These are phyloP conservation scores for Pythium scleroteichum DNA, from an alignment of 352 stramenopile species.

Conservation along the genomic window DNA sequence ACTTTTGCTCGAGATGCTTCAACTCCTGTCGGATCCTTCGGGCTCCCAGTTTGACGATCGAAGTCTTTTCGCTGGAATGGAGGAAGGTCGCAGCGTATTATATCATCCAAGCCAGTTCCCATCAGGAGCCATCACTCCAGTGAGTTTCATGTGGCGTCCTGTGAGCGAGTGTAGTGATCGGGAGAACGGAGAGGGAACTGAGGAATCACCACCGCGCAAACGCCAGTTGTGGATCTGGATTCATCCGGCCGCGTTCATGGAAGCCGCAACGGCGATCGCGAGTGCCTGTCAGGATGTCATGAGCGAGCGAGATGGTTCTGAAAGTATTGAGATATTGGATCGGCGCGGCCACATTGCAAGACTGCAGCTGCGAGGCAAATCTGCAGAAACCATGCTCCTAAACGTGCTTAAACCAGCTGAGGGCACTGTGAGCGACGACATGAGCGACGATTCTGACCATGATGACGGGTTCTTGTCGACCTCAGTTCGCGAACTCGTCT, in stretches of 20 bases:
- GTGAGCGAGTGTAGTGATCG: constrained; percentile 31
- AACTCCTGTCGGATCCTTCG: constrained; percentile 64
- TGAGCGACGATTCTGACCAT: constrained; percentile 38
- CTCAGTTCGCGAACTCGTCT: not conserved
- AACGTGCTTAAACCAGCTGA: constrained; percentile 6
- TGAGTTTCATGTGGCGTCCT: constrained; percentile 78
- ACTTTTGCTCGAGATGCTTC: constrained; percentile 57
- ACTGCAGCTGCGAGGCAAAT: constrained; percentile 64
- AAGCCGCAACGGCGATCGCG: constrained; percentile 60
- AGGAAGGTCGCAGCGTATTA: constrained; percentile 57
- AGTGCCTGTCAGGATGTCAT: constrained; percentile 50
- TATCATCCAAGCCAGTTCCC: constrained; percentile 62
- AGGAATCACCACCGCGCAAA: constrained; percentile 47
- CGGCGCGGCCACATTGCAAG: constrained; percentile 64
- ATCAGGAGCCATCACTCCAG: constrained; percentile 58
- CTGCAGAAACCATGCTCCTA: constrained; percentile 38
- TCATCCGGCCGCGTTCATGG: constrained; percentile 73
- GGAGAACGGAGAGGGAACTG: not conserved
- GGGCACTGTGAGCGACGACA: not conserved
- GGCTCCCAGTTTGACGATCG: constrained; percentile 66
- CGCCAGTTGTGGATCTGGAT: constrained; percentile 82
- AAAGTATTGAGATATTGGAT: constrained; percentile 60
- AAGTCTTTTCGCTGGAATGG: constrained; percentile 45
- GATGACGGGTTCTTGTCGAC: constrained; percentile 44
- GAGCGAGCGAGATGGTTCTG: constrained; percentile 37